A percentile compares a stretch with the other conserved stretches of the same genome.
Evolutionary conservation across 768 basidiomycete species (phyloP).

Genomic region (Rickenella mellea): DNA sequence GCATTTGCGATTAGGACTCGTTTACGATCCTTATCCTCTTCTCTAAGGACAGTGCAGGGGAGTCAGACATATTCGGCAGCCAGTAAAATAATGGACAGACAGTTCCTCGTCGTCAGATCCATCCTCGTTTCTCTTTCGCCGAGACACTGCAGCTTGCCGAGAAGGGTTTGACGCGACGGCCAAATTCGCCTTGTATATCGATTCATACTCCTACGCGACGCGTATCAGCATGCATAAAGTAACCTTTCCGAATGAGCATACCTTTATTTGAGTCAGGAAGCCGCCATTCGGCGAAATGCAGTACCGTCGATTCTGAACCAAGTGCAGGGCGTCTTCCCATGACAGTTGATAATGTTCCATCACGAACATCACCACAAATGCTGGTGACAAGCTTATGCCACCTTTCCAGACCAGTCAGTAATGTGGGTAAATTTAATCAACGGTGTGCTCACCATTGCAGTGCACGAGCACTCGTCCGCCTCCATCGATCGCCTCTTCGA

Average conservation of each 20-base stretch:
- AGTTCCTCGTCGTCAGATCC: conserved; percentile 58
- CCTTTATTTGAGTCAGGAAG: conserved; percentile 89
- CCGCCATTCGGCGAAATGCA: conserved; percentile 91
- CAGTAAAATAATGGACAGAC: background rate
- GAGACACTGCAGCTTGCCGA: conserved; percentile 33
- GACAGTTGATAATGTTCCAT: conserved; percentile 77
- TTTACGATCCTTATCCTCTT: conserved; percentile 35
- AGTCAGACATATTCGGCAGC: background rate
- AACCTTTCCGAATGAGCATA: conserved; percentile 16
- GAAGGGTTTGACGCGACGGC: conserved; percentile 55
- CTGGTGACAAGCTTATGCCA: conserved; percentile 79
- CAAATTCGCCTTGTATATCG: conserved; percentile 74
- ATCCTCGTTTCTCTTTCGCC: conserved; percentile 59
- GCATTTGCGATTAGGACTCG: conserved; percentile 27
- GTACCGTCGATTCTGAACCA: conserved; percentile 85
- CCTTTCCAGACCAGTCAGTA: conserved; percentile 30
- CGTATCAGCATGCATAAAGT: background rate
- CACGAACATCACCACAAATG: conserved; percentile 89
- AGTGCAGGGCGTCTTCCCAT: conserved; percentile 83
- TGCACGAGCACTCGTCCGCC: conserved; percentile 80
- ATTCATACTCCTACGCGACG: conserved; percentile 74
- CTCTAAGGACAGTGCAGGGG: background rate
- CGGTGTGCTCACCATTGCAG: conserved; percentile 59
- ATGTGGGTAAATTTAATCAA: background rate
- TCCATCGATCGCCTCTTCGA: conserved; percentile 53